Conservation (phyloP, 768 basidiomycete species). For the Agrocybe praecox region DNA sequence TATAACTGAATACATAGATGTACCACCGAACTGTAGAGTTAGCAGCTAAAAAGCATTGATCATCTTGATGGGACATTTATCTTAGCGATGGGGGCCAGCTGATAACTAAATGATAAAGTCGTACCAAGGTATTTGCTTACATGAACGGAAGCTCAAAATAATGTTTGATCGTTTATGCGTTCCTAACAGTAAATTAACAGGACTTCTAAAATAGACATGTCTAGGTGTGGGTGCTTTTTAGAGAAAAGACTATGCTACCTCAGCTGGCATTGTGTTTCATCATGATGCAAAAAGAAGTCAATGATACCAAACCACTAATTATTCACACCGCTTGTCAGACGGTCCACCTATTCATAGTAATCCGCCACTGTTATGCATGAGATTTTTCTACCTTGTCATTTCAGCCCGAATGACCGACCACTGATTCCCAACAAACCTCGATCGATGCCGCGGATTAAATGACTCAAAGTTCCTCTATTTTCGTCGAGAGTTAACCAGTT, state of each 20-base stretch:
- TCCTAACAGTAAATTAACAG: slow-evolving; percentile 12
- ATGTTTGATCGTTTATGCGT: slow-evolving; percentile 13
- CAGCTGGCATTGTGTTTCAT: slow-evolving; percentile 9
- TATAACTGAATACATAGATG: neutral
- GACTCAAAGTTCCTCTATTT: neutral
- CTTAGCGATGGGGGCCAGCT: neutral
- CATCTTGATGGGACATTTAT: slow-evolving; percentile 10
- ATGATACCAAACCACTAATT: slow-evolving; percentile 3
- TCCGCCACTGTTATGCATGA: neutral
- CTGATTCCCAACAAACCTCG: neutral
- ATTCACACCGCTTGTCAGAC: slow-evolving; percentile 14
- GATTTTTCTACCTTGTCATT: neutral
- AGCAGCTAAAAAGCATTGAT: slow-evolving; percentile 1
- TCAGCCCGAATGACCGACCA: neutral
- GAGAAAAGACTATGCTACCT: slow-evolving; percentile 6
- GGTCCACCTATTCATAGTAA: neutral
- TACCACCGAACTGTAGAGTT: slow-evolving; percentile 7
- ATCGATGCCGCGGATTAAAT: neutral
- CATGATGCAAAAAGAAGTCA: slow-evolving; percentile 14
- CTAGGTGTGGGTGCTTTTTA: slow-evolving; percentile 2
- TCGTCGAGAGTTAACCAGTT: neutral
- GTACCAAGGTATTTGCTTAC: neutral
- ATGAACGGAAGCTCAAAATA: slow-evolving; percentile 3
- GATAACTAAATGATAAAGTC: neutral
- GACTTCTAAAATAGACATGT: neutral